Base-by-base conservation (phyloP, 495 filamentous ascomycete species). In the Recurvomyces mirabilis region DNA sequence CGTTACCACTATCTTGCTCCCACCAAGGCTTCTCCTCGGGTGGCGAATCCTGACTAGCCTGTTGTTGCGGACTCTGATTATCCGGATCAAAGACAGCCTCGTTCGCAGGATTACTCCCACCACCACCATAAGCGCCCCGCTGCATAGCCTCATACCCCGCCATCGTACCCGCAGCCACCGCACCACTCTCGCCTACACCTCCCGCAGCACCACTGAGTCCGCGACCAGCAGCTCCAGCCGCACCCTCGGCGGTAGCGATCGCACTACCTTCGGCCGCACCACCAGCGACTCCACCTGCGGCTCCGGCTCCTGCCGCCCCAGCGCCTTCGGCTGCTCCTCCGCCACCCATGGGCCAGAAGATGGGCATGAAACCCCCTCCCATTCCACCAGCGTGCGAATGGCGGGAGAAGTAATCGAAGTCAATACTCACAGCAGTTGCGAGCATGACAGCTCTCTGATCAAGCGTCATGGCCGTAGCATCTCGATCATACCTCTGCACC, bases 351-450 rank as follows among this genome's bases (percentile, higher is more conserved):
- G 71, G 72, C 42, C 78, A 66, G 72, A 71, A 78, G 14, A 80
- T 32, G 0, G 77, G 79, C 63, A 77, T 69, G 44, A 76, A 71
- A 0, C 72, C 68, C 20, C 66, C 59, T n/a, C n/a, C n/a, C n/a
- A n/a, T n/a, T 2, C 66, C 68, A 14, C 70, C 68, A 9, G 65
- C 43, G 5, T 64, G 56, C 34, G 70, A 75, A 42, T 78, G 69
- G 2, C 77, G 68, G 48, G 75, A 80, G 60, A 84, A 84, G 54
- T 82, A 84, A 56, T 84, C 79, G 45, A 82, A 84, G 57, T 83
- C 79, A 38, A 83, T 65, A 36, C 71, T 79, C 14, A 82, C 78
- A 14, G 79, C 79, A 1, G 78, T 80, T 14, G 79, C 79, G 23
- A 84, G 65, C 78, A 82, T 82, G 19, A 82, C 71, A 1, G 79